Percentiles rank a stretch among this genome's conserved stretches.
Evolutionary conservation across 306 rosid genomes (phyloP).

Genomic region (Prunus fruticosa): DNA sequence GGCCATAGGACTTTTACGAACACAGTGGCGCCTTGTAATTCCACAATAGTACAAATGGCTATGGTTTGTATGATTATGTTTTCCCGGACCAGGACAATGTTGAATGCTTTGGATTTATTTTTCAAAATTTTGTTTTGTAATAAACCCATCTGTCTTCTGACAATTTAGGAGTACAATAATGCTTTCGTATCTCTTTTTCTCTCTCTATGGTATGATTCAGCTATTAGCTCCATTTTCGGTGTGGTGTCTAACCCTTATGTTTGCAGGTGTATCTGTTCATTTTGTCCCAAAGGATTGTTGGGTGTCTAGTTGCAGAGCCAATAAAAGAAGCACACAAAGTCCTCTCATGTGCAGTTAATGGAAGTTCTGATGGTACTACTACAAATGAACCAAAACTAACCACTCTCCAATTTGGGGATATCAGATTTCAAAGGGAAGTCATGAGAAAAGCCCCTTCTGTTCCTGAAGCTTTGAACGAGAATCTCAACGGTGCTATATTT

Average conservation of each 20-base stretch:
- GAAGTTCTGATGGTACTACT: slow-evolving; percentile 9
- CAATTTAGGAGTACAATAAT: background rate
- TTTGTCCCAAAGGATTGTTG: slow-evolving; percentile 50
- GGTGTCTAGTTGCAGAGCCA: slow-evolving; percentile 70
- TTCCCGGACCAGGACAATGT: background rate
- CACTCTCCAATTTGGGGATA: slow-evolving; percentile 62
- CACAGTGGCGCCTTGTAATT: background rate
- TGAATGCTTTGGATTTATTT: background rate
- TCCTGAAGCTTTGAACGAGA: slow-evolving; percentile 29
- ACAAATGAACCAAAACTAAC: slow-evolving; percentile 29
- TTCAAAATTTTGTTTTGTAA: no score
- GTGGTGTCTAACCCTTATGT: background rate
- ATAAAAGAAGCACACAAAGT: slow-evolving; percentile 66
- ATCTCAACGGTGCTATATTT: slow-evolving; percentile 43
- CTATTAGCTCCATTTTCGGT: background rate
- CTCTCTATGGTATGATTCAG: background rate
- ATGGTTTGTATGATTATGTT: background rate
- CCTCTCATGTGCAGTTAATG: slow-evolving; percentile 37
- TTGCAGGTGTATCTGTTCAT: slow-evolving; percentile 69
- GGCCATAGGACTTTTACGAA: background rate
- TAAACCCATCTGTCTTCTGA: background rate
- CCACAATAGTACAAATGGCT: background rate
- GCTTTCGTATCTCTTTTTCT: background rate
- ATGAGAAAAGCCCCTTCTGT: slow-evolving; percentile 28
- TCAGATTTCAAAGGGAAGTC: slow-evolving; percentile 65